phyloP scores from a whole-genome alignment of 257 asterid species.

The Nicotiana noctiflora region DNA sequence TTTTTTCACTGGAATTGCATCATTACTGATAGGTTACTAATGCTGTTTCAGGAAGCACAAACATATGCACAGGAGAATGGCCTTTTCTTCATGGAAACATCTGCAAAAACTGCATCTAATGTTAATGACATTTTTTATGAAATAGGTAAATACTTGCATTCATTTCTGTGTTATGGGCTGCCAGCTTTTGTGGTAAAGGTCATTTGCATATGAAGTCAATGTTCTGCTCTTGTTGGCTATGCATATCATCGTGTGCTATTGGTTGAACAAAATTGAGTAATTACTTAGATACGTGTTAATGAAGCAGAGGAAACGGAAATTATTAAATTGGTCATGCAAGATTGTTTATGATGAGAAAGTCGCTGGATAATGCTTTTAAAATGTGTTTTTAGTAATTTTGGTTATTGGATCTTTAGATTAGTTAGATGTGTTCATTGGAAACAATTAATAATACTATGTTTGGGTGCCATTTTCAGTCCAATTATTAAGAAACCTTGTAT shows the following conservation, averaged over 20 bases:
- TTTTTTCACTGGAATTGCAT: neutral
- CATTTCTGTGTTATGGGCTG: neutral
- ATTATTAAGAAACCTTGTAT: neutral
- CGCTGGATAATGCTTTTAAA: no score
- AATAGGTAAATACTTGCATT: constrained; percentile 36
- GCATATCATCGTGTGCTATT: neutral
- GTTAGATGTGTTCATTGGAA: no score
- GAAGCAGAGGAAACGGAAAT: neutral
- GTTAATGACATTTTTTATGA: constrained; percentile 43
- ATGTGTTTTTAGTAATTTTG: no score
- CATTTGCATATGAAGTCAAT: neutral
- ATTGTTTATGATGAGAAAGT: no score
- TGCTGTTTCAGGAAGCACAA: constrained; percentile 52
- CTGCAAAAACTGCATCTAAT: constrained; percentile 64
- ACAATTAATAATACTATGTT: no score
- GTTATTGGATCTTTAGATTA: no score
- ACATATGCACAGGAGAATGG: constrained; percentile 58
- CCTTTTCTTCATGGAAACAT: constrained; percentile 68
- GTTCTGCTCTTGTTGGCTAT: neutral
- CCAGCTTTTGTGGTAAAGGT: neutral
- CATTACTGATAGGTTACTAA: neutral
- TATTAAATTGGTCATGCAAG: no score
- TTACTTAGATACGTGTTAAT: neutral
- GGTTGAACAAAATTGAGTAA: neutral
- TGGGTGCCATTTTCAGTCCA: no score